Base-by-base conservation (phyloP, 2,329 filamentous ascomycete genomes). In the Trichothecium roseum region DNA sequence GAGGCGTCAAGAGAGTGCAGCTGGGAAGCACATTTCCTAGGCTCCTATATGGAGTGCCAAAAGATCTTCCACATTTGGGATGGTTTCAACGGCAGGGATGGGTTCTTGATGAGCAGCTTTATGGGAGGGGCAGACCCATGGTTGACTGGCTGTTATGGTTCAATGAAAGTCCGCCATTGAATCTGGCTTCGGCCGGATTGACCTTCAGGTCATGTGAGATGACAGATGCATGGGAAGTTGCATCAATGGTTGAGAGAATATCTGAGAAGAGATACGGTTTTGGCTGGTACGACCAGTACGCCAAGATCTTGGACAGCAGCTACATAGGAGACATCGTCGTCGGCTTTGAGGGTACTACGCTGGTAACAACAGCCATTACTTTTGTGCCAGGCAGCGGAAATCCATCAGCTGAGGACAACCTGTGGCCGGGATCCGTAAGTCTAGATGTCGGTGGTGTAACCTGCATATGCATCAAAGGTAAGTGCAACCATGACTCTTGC, bases 221-320 rank as follows among this genome's bases (percentile, higher is more conserved):
- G 18, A 40, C 53, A 18, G 70, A 77, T 40, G 65, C 65, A 38
- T 50, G 61, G 27, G 42, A 49, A 18, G 65, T 76, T 3, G 46
- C 72, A 33, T 59, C 62, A 2, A 62, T 76, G 43, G 69, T 72
- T 8, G 63, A 65, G 36, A 58, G 54, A 34, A 65, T 69, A 36
- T 68, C 66, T 0, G 51, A 52, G 8, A 57, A 56, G 32, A 64
- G 68, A 40, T 57, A 62, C 24, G 60, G 63, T 30, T 64, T 73
- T 44, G 72, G 72, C 30, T 75, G 72, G 69, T 75, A 68, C 44
- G 72, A 78, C 45, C 69, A 75, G 45, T 78, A 77, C 42, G 63
- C 62, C 37, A 64, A 60, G 42, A 56, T 74, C 8, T 62, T 62
- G 30, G 61, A 66, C 42, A 63, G 64, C 7, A 57, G 58, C 34